Evolutionary conservation across 2,329 filamentous ascomycete species (phyloP), one percentile per base, ranked within the genome.

Genomic region (Sporothrix brasiliensis): DNA sequence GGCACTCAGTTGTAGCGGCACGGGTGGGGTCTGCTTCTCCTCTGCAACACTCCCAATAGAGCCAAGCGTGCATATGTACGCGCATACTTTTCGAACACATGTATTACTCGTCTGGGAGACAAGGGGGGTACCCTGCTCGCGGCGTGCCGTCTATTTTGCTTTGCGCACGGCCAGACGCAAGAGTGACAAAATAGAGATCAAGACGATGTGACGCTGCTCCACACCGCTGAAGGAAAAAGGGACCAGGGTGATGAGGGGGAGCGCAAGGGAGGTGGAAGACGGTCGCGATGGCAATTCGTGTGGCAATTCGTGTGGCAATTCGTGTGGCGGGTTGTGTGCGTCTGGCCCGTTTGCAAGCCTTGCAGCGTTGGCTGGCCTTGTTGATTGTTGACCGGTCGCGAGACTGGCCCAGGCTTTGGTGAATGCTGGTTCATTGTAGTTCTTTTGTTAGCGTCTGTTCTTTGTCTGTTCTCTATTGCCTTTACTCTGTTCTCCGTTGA

Each of bases 171-270:
- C 61, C 61, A 13, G 21, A 30, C 27, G 11, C n/a, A 16, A 44
- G 27, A 14, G 4, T 14, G 7, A 9, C 34, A 56, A 56, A 56
- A 65, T n/a, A 47, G 16, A 47, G 60, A 27, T 27, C n/a, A 53
- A n/a, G 21, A 19, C 44, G 34, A 21, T n/a, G 68, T 69, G 2
- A 21, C 49, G 24, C 14, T 2, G 68, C 68, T 49, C 68, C 68
- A 69, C 68, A 69, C 58, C 58, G 58, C 68, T 69, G 68, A 69
- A 65, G 68, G 30, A 27, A 61, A 61, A 16, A 9, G 9, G 13
- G 34, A 16, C 34, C 56, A 61, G 56, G 34, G 53, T 34, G 27
- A 3, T 30, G 27, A 34, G 30, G 30, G 16, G 14, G 10, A 34
- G 24, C 2, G 21, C 49, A 50, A 4, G 24, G 24, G 24, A 30